Percentiles rank a stretch among this genome's conserved stretches.
Evolutionary conservation across 148 eudicot genomes (phyloP).

Genomic region (Salicornia ramosissima): DNA sequence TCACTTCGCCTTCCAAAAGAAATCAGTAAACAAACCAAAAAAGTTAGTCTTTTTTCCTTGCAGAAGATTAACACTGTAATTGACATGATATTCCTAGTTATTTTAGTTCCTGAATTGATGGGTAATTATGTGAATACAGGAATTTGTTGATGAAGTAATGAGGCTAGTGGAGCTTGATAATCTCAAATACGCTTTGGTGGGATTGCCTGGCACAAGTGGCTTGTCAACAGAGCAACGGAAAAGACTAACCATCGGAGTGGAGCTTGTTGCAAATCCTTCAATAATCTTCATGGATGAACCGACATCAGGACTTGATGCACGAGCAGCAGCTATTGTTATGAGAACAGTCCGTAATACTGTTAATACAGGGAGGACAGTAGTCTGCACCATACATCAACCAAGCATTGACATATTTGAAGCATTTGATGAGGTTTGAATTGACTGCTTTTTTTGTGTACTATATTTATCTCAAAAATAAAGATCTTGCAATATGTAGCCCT

Average conservation of each 20-base stretch:
- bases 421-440: constrained; percentile 73
- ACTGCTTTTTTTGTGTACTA: background rate
- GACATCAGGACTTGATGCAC: constrained; percentile 95
- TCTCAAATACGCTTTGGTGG: constrained; percentile 72
- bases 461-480: background rate
- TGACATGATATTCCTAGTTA: background rate
- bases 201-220: constrained; percentile 68
- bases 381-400: constrained; percentile 97
- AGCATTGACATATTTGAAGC: constrained; percentile 95
- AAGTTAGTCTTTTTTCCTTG: constrained; percentile 35
- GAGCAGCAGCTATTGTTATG: constrained; percentile 98
- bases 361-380: constrained; percentile 92
- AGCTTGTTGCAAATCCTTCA: constrained; percentile 94
- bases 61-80: background rate
- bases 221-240: constrained; percentile 90
- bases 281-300: constrained; percentile 98
- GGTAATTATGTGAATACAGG: constrained; percentile 37
- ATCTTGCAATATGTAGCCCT: background rate
- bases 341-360: constrained; percentile 89
- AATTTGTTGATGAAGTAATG: constrained; percentile 85
- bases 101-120: background rate
- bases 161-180: constrained; percentile 62
- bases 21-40: constrained; percentile 42
- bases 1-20: constrained; percentile 71
- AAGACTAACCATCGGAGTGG: constrained; percentile 87